Base-by-base conservation (phyloP, 75 land plant species). In the Larix kaempferi region DNA sequence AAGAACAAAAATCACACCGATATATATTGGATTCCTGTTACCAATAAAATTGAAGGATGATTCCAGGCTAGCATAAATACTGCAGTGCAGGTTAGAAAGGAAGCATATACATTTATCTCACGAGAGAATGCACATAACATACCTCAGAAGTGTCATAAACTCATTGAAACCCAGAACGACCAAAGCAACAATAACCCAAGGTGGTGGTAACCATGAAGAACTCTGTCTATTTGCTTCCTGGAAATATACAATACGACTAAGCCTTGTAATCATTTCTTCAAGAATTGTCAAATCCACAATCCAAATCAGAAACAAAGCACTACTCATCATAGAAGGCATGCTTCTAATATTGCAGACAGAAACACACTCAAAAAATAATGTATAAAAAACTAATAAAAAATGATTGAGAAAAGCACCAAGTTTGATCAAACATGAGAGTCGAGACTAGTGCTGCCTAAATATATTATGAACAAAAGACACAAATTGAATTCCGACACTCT, bases 21-120 rank as follows among this genome's bases (percentile, higher is more conserved):
- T 76, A 72, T 91, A 97, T n/a, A 97, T 61, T 11, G 99, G 99
- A 84, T 97, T 94, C 78, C 99, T 94, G 92, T 37, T 57, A 22
- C 17, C 59, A 39, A 33, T 15, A 75, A 35, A 16, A 54, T 27
- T 2, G n/a, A 52, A 55, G 6, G 37, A 15, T 22, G 11, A 15
- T 52, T 60, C 56, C 76, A 52, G 23, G 62, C 35, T 13, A 56
- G 11, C 7, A 17, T 4, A 41, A 41, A 65, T 33, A 37, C 72
- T 21, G 37, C 35, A 23, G 14, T 76, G 26, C 12, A 54, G 21
- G 37, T 16, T 22, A 76, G 29, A n/a, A 39, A 57, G 23, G 33
- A 79, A 56, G 54, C 35, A 62, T 21, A 77, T 25, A 16, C 41
- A 77, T 23, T 29, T 13, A 71, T 44, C 29, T 23, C 21, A 12